Conservation (phyloP, 176 grass and related monocot genomes). For the Rhipidocladum racemiflorum region DNA sequence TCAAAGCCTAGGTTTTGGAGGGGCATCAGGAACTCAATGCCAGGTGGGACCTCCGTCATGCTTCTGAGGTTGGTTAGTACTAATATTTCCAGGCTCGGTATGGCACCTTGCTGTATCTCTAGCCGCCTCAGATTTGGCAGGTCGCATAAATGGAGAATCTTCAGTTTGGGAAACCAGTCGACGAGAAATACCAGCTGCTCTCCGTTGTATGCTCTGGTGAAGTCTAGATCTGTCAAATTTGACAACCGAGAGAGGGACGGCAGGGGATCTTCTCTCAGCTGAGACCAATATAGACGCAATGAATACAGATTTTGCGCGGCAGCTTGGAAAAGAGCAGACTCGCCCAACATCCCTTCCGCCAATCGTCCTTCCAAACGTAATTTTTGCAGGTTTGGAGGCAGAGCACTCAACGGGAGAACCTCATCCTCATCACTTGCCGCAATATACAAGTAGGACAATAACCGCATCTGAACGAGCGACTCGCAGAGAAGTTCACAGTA, state of each 20-base stretch:
- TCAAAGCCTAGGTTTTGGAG: background rate
- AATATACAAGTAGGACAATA: background rate
- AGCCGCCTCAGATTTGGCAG: background rate
- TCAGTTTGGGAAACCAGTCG: slow-evolving; percentile 33
- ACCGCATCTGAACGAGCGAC: slow-evolving; percentile 14
- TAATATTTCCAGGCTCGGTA: slow-evolving; percentile 15
- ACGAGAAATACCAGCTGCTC: background rate
- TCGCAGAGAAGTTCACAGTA: background rate
- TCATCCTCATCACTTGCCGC: slow-evolving; percentile 11
- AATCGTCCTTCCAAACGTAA: background rate
- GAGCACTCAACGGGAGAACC: background rate
- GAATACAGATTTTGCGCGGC: background rate
- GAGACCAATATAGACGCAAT: background rate
- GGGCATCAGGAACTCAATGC: slow-evolving; percentile 9
- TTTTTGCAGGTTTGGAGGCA: background rate
- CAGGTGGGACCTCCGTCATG: slow-evolving; percentile 15
- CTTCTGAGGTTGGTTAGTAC: background rate
- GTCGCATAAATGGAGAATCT: background rate
- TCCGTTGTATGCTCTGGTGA: slow-evolving; percentile 19
- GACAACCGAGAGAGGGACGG: background rate
- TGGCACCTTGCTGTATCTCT: slow-evolving; percentile 24
- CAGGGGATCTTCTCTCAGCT: slow-evolving; percentile 4
- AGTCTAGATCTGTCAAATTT: background rate
- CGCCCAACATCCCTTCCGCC: background rate
- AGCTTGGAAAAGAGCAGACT: background rate